Evolutionary conservation across 2,329 filamentous ascomycete species (phyloP).

Genomic region (Penicillium sp.): DNA sequence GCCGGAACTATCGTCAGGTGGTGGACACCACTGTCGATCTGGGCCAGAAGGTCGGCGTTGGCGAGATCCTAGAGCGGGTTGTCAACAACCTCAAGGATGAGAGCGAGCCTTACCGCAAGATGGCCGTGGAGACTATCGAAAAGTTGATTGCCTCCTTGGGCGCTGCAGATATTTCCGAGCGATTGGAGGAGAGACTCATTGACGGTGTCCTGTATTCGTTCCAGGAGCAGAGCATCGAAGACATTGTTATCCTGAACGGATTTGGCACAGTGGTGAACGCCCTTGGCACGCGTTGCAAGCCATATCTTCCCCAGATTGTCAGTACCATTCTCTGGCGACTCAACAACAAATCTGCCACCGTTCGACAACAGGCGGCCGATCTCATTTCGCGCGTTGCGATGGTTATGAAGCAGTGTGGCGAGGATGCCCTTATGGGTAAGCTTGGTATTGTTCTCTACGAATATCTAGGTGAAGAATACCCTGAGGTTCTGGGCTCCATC

Average conservation of each 20-base stretch:
- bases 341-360: constrained; percentile 97
- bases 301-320: constrained; percentile 94
- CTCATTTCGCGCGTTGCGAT: constrained; percentile 95
- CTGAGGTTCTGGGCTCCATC: constrained; percentile 95
- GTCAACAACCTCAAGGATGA: constrained; percentile 97
- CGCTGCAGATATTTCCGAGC: constrained; percentile 88
- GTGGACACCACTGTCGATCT: constrained; percentile 98
- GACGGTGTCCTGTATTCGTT: constrained; percentile 95
- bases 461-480: constrained; percentile 97
- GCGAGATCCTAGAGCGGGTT: constrained; percentile 90
- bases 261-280: constrained; percentile 98
- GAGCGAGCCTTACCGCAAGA: constrained; percentile 96
- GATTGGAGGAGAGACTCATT: constrained; percentile 88
- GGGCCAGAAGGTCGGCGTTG: constrained; percentile 94
- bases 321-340: constrained; percentile 93
- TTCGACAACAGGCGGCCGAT: constrained; percentile 94
- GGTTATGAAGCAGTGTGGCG: constrained; percentile 98
- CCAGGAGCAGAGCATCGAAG: constrained; percentile 96
- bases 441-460: constrained; percentile 94
- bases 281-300: constrained; percentile 88
- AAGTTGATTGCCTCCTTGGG: constrained; percentile 93
- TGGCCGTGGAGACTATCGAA: constrained; percentile 97
- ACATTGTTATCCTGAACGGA: constrained; percentile 93
- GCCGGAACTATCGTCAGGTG: constrained; percentile 95
- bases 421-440: constrained; percentile 94